phyloP scores from a whole-genome alignment of 805 yeast genomes.

The Myxozyma sirexii region DNA sequence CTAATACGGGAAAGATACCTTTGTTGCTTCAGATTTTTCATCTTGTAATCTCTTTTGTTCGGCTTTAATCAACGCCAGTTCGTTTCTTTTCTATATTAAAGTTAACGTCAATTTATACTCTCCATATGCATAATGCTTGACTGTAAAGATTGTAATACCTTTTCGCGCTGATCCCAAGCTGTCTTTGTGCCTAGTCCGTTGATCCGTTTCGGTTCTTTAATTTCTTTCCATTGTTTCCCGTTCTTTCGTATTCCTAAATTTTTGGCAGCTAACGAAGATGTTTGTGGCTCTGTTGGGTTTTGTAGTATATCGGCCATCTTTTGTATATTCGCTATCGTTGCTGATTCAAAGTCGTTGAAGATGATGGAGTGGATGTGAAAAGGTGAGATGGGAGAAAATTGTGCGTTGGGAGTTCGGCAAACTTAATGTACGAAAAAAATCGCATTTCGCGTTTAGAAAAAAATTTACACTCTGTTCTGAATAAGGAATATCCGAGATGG shows the following conservation, averaged over 20 bases:
- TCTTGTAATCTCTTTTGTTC: slow-evolving; percentile 73
- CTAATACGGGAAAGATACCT: no score
- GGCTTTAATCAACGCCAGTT: slow-evolving; percentile 67
- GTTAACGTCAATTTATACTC: no score
- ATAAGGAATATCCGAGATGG: background rate
- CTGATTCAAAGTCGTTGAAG: no score
- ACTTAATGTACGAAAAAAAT: background rate
- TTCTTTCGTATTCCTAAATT: slow-evolving; percentile 19
- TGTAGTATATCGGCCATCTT: background rate
- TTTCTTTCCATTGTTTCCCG: slow-evolving; percentile 44
- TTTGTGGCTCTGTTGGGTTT: background rate
- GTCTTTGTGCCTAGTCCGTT: slow-evolving; percentile 53
- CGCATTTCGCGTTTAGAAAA: background rate
- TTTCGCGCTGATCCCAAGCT: slow-evolving; percentile 68
- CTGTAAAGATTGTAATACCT: no score
- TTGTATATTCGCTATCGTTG: background rate
- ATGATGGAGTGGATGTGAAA: background rate
- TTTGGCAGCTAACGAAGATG: background rate
- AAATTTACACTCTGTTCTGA: background rate
- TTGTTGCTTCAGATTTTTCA: slow-evolving; percentile 61
- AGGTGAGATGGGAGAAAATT: background rate
- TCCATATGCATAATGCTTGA: no score
- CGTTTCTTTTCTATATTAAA: slow-evolving; percentile 52
- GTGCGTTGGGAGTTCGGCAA: background rate
- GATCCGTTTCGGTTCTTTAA: slow-evolving; percentile 42